Percentiles rank a stretch among this genome's conserved stretches.
Conservation (phyloP, 768 basidiomycete genomes). For the Mycena leptocephala region DNA sequence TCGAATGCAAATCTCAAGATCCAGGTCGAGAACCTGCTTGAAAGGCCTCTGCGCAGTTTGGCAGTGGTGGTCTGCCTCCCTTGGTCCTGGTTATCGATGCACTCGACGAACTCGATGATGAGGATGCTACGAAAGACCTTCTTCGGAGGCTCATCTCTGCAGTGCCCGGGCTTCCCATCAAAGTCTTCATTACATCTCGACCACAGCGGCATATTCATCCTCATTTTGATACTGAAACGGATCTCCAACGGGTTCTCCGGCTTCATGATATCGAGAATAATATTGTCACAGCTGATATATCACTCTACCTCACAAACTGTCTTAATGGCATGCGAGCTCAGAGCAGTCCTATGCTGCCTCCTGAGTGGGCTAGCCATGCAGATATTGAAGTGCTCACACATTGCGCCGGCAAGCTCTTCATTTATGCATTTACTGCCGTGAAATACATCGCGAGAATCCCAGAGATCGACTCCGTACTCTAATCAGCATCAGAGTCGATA, state of each 20-base stretch:
- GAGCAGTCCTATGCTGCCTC: background rate
- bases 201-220: constrained; percentile 6
- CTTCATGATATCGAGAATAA: background rate
- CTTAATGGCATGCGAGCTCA: background rate
- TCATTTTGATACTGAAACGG: background rate
- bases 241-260: background rate
- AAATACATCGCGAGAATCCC: no score
- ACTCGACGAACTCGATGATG: background rate
- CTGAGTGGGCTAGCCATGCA: background rate
- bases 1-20: background rate
- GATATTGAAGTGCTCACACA: background rate
- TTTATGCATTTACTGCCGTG: background rate
- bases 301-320: background rate
- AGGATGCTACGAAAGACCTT: no score
- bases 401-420: background rate
- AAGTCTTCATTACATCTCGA: constrained; percentile 3
- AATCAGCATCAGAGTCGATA: no score
- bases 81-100: background rate
- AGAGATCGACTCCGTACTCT: no score
- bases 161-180: background rate
- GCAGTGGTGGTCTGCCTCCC: background rate
- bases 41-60: background rate
- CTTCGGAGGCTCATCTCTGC: background rate
- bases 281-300: constrained; percentile 1
- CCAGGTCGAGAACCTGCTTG: constrained; percentile 1